Conservation (phyloP, 371 early-diverging fungal genomes). For the Circinella umbellata region DNA sequence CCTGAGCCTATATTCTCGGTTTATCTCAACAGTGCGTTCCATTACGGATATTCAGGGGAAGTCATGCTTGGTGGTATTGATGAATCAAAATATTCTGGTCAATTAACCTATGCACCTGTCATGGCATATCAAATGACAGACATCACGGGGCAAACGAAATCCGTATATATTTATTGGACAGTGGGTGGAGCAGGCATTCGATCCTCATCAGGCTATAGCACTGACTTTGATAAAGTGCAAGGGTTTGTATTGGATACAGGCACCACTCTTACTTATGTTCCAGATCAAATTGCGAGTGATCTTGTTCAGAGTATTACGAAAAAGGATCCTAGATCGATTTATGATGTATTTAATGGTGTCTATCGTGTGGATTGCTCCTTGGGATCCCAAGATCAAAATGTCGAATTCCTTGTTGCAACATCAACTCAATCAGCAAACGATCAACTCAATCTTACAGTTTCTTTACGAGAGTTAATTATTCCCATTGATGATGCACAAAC, state of each 20-base stretch:
- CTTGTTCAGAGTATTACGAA: conserved; percentile 23
- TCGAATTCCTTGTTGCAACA: conserved; percentile 9
- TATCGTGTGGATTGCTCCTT: conserved; percentile 29
- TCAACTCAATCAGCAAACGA: conserved; percentile 8
- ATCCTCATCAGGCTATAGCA: conserved; percentile 5
- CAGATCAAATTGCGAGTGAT: conserved; percentile 22
- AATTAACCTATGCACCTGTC: conserved; percentile 42
- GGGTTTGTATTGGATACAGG: conserved; percentile 53
- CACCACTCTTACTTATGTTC: conserved; percentile 49
- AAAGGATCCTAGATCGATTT: conserved; percentile 4
- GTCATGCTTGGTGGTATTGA: conserved; percentile 54
- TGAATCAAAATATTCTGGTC: conserved; percentile 48
- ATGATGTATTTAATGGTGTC: conserved; percentile 7
- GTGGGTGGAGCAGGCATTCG: conserved; percentile 27
- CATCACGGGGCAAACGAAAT: conserved; percentile 11
- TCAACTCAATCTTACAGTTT: conserved; percentile 30
- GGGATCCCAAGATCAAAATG: background rate
- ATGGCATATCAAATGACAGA: conserved; percentile 18
- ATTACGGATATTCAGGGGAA: conserved; percentile 27
- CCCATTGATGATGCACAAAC: conserved; percentile 31
- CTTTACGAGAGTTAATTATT: conserved; percentile 43
- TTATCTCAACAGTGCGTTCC: conserved; percentile 30
- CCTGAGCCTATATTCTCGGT: conserved; percentile 41
- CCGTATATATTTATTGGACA: conserved; percentile 38
- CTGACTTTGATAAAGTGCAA: conserved; percentile 13